Evolutionary conservation across 108 stramenopile species (phyloP).

Genomic region (Pseudonitzschia multiseries): DNA sequence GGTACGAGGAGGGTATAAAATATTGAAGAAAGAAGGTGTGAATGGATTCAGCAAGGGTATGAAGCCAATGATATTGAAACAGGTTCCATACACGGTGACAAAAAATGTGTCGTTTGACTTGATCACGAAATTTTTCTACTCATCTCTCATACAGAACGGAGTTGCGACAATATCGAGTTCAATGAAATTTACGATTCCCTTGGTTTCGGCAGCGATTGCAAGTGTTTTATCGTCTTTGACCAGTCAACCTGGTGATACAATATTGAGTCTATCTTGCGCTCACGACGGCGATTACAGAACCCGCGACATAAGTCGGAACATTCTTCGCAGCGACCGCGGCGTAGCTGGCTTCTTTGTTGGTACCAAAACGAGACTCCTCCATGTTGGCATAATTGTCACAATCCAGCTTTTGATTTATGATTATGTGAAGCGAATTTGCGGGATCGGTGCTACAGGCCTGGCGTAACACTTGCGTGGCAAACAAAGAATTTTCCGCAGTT

Average conservation of each 20-base stretch:
- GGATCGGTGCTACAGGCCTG: constrained; percentile 71
- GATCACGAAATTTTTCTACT: constrained; percentile 50
- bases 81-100: constrained; percentile 91
- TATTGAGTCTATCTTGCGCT: constrained; percentile 79
- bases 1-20: constrained; percentile 47
- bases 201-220: constrained; percentile 65
- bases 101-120: constrained; percentile 89
- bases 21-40: constrained; percentile 63
- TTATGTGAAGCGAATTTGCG: constrained; percentile 72
- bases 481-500: not conserved
- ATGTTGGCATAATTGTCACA: constrained; percentile 89
- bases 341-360: constrained; percentile 72
- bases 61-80: constrained; percentile 83
- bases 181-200: constrained; percentile 55
- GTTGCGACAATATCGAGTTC: constrained; percentile 32
- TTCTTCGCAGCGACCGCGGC: constrained; percentile 50
- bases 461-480: not conserved
- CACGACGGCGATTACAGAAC: constrained; percentile 49
- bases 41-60: constrained; percentile 53
- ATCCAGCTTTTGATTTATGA: constrained; percentile 90
- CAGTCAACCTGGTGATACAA: constrained; percentile 90
- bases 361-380: constrained; percentile 73
- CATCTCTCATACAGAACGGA: constrained; percentile 27
- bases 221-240: constrained; percentile 77
- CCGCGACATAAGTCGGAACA: constrained; percentile 52